These are phyloP conservation scores for Teratosphaeriaceae sp. DNA, from an alignment of 2,329 filamentous ascomycete genomes.

Conservation along the genomic window DNA sequence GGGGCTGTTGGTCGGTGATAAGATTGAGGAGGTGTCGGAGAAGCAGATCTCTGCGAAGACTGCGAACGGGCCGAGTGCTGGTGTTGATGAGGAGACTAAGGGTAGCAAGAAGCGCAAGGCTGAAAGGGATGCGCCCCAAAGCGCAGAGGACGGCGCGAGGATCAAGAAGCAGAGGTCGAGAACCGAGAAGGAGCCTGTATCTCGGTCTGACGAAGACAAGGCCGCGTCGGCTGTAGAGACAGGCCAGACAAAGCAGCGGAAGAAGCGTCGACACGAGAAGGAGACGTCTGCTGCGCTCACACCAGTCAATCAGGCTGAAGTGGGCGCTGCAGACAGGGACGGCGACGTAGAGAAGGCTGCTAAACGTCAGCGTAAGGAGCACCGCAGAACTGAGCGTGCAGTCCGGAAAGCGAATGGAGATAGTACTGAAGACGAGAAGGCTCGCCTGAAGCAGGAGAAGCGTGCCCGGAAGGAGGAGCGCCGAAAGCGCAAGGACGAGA, in stretches of 20 bases:
- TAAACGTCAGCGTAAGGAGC: slow-evolving; percentile 8
- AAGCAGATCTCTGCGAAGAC: slow-evolving; percentile 12
- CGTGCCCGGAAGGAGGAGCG: slow-evolving; percentile 39
- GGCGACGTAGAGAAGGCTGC: slow-evolving; percentile 9
- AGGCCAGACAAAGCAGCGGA: neutral
- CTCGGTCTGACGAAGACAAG: neutral
- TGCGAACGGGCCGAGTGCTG: slow-evolving; percentile 35
- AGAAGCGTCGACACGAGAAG: no score
- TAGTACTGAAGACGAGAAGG: slow-evolving; percentile 17
- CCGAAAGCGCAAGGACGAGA: slow-evolving; percentile 45
- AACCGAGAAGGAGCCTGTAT: no score
- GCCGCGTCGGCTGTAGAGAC: neutral
- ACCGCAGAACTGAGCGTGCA: slow-evolving; percentile 3
- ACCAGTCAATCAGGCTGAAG: neutral
- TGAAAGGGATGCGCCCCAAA: slow-evolving; percentile 14
- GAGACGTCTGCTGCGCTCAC: neutral
- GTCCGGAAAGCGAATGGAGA: neutral
- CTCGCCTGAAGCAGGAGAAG: slow-evolving; percentile 40
- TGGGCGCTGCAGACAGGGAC: neutral
- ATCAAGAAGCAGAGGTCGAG: slow-evolving; percentile 19
- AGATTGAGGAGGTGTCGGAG: slow-evolving; percentile 35
- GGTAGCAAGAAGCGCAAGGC: slow-evolving; percentile 30
- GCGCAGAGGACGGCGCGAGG: slow-evolving; percentile 11
- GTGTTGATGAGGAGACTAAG: slow-evolving; percentile 29
- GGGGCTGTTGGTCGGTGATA: slow-evolving; percentile 62